A percentile compares a stretch with the other conserved stretches of the same genome.
Evolutionary conservation across 345 rosid species (phyloP).

Genomic region (Boechera retrofracta): DNA sequence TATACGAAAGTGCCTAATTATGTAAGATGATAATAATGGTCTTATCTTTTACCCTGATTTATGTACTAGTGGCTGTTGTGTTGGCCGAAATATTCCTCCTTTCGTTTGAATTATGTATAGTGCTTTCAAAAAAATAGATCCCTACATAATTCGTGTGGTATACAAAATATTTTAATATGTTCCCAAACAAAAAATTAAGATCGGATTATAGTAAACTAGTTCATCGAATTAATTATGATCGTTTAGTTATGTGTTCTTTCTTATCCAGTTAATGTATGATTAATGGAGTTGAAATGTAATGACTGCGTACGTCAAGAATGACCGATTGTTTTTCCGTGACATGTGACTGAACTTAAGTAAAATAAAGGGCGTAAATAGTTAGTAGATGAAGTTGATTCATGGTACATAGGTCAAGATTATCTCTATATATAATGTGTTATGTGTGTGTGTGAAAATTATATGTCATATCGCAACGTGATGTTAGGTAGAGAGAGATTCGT

Average conservation of each 20-base stretch:
- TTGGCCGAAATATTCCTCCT: background rate
- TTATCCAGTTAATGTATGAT: background rate
- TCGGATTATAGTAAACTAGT: background rate
- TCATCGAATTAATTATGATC: background rate
- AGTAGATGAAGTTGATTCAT: constrained; percentile 21
- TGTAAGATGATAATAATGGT: constrained; percentile 9
- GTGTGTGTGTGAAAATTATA: background rate
- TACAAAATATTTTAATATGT: background rate
- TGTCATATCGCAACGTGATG: constrained; percentile 6
- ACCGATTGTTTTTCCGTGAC: constrained; percentile 14
- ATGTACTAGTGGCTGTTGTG: constrained; percentile 19
- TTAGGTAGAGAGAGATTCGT: constrained; percentile 23
- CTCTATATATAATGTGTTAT: background rate
- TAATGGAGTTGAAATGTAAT: background rate
- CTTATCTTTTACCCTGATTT: background rate
- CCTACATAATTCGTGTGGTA: background rate
- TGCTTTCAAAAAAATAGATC: background rate
- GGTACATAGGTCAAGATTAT: constrained; percentile 9
- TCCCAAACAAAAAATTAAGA: background rate
- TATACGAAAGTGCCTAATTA: constrained; percentile 17
- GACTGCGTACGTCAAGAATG: constrained; percentile 13
- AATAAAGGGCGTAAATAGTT: constrained; percentile 7
- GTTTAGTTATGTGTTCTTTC: background rate
- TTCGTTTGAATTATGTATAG: background rate
- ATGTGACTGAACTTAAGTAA: constrained; percentile 11